phyloP scores from a whole-genome alignment of 257 asterid genomes.

The Datura wrightii region DNA sequence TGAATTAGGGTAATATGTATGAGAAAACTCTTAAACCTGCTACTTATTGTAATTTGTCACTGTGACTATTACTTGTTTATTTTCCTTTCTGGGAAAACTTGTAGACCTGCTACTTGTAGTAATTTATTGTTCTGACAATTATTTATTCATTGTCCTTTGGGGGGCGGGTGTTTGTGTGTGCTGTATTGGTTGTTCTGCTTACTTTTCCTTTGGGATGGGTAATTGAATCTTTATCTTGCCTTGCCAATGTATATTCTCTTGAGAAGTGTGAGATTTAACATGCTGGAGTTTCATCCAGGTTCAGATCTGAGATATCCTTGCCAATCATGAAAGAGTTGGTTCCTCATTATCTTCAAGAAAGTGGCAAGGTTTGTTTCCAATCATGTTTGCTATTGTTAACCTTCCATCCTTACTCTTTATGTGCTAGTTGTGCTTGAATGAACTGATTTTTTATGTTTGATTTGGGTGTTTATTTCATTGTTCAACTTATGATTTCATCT shows the following conservation, averaged over 20 bases:
- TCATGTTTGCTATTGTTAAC: slow-evolving; percentile 31
- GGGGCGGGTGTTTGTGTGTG: not conserved
- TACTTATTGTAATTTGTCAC: not conserved
- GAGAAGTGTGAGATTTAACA: not conserved
- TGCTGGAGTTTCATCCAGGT: slow-evolving; percentile 60
- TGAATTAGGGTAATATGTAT: not conserved
- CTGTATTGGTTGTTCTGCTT: not conserved
- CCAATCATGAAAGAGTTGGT: slow-evolving; percentile 91
- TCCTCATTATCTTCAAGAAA: slow-evolving; percentile 94
- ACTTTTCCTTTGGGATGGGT: not conserved
- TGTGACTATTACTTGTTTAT: not conserved
- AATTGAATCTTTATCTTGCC: not conserved
- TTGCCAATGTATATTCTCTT: slow-evolving; percentile 5
- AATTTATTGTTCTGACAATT: not conserved
- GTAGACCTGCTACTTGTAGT: not conserved
- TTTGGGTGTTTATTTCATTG: slow-evolving; percentile 3
- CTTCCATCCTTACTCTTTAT: slow-evolving; percentile 30
- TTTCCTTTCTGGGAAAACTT: not conserved
- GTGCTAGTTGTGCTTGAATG: not conserved
- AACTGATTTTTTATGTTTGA: not conserved
- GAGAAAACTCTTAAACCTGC: not conserved
- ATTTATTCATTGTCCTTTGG: not conserved
- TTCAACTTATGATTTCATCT: not conserved
- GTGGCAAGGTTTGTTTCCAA: slow-evolving; percentile 68
- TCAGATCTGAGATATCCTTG: slow-evolving; percentile 83